These are phyloP conservation scores for Chlorophyllum brunneum DNA, from an alignment of 768 basidiomycete genomes.

Conservation along the genomic window DNA sequence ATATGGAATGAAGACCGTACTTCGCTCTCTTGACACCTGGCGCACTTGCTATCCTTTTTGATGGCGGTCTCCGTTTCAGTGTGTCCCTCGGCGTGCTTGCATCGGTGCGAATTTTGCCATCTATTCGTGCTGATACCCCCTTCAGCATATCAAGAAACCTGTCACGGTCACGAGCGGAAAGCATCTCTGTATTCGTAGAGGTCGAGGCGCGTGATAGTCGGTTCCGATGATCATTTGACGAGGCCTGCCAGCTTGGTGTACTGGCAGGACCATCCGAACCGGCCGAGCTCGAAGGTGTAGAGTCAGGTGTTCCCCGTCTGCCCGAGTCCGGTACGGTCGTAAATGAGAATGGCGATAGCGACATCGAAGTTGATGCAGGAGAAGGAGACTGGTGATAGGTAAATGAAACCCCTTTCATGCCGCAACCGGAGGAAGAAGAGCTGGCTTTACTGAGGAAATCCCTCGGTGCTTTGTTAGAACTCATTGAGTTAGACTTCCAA, in stretches of 20 bases:
- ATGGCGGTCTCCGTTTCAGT: background rate
- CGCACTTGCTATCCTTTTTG: conserved; percentile 2
- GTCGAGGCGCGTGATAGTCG: background rate
- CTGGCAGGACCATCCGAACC: background rate
- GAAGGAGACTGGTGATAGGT: background rate
- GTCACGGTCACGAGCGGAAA: conserved; percentile 16
- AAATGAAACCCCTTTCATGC: background rate
- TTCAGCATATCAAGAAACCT: conserved; percentile 30
- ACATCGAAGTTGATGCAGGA: background rate
- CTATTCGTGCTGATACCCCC: conserved; percentile 30
- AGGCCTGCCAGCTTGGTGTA: background rate
- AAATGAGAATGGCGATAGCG: background rate
- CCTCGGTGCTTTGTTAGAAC: conserved; percentile 1
- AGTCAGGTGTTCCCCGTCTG: background rate
- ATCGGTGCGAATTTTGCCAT: conserved; percentile 21
- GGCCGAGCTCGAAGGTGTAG: background rate
- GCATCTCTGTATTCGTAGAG: background rate
- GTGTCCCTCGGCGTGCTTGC: conserved; percentile 8
- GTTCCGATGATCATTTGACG: conserved; percentile 2
- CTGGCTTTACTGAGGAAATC: background rate
- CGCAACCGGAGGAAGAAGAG: background rate
- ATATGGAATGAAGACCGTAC: background rate
- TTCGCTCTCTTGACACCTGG: conserved; percentile 12
- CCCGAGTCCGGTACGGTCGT: background rate
- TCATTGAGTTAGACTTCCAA: background rate